These are phyloP conservation scores for Sclerotinia borealis DNA, from an alignment of 2,329 filamentous ascomycete genomes.

Conservation along the genomic window DNA sequence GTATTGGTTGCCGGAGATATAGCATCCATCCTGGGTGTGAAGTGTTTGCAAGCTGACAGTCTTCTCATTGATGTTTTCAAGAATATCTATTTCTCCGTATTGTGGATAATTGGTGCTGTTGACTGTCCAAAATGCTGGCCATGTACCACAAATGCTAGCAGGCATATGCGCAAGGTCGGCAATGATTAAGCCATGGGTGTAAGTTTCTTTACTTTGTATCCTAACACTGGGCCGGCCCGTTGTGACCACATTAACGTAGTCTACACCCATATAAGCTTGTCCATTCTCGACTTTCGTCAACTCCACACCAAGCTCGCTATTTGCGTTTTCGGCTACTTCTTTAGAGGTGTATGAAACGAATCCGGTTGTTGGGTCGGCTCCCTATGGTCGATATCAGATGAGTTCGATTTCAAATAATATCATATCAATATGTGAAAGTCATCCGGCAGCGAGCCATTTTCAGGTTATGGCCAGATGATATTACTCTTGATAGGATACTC, in stretches of 20 bases:
- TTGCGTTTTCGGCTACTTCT: constrained; percentile 44
- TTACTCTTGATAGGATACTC: background rate
- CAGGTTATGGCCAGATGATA: background rate
- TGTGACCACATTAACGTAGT: constrained; percentile 49
- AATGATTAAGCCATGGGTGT: constrained; percentile 61
- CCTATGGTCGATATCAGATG: constrained; percentile 14
- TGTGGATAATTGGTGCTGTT: constrained; percentile 52
- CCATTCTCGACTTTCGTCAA: constrained; percentile 49
- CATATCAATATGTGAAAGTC: background rate
- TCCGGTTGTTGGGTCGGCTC: constrained; percentile 56
- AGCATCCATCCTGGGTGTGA: constrained; percentile 48
- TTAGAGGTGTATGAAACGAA: constrained; percentile 55
- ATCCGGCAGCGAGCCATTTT: background rate
- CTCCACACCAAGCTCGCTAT: constrained; percentile 23
- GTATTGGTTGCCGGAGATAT: constrained; percentile 28
- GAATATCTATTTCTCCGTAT: constrained; percentile 57
- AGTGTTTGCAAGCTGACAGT: constrained; percentile 54
- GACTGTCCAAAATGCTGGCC: constrained; percentile 60
- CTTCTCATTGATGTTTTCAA: constrained; percentile 62
- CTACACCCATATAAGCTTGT: constrained; percentile 62
- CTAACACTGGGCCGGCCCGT: constrained; percentile 58
- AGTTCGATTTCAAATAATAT: background rate
- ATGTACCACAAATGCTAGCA: constrained; percentile 64
- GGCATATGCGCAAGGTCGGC: constrained; percentile 60
- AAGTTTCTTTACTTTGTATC: constrained; percentile 57